A percentile compares a stretch with the other conserved stretches of the same genome.
Conservation (phyloP, 805 yeast species). For the Debaryomyces castellii region DNA sequence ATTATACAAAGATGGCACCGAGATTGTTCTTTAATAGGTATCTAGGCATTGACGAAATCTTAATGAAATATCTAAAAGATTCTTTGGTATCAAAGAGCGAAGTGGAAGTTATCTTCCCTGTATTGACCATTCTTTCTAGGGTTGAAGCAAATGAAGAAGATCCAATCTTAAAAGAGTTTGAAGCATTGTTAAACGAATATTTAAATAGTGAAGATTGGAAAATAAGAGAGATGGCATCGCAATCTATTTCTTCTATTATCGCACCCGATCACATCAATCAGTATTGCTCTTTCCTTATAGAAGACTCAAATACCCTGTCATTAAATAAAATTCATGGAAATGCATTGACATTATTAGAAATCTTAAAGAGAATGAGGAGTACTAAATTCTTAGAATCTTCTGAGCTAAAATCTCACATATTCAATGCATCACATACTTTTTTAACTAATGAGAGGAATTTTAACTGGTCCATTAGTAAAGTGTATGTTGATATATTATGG, state of each 20-base stretch:
- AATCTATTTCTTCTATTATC: constrained; percentile 57
- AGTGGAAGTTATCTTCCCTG: constrained; percentile 70
- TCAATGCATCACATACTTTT: constrained; percentile 1
- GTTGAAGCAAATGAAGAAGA: constrained; percentile 58
- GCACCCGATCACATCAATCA: constrained; percentile 7
- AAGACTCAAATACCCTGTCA: constrained; percentile 18
- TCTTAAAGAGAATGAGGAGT: constrained; percentile 9
- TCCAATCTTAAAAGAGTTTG: constrained; percentile 50
- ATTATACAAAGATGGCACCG: constrained; percentile 45
- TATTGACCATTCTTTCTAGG: constrained; percentile 68
- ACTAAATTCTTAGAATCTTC: background rate
- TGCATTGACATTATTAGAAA: constrained; percentile 41
- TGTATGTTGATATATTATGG: constrained; percentile 22
- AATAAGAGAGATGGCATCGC: constrained; percentile 83
- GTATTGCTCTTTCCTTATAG: constrained; percentile 23
- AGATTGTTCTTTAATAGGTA: constrained; percentile 70
- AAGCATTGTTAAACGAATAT: constrained; percentile 45
- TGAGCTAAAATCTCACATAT: constrained; percentile 5
- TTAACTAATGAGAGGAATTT: constrained; percentile 6
- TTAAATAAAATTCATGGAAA: constrained; percentile 51
- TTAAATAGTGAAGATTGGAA: constrained; percentile 69
- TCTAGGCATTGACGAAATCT: constrained; percentile 48
- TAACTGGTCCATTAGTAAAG: constrained; percentile 31
- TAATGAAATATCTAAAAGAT: constrained; percentile 43
- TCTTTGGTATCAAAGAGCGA: constrained; percentile 27